Percentiles rank a stretch among this genome's conserved stretches.
phyloP scores from a whole-genome alignment of 2,329 filamentous ascomycete species.

The Monosporascus sp. region DNA sequence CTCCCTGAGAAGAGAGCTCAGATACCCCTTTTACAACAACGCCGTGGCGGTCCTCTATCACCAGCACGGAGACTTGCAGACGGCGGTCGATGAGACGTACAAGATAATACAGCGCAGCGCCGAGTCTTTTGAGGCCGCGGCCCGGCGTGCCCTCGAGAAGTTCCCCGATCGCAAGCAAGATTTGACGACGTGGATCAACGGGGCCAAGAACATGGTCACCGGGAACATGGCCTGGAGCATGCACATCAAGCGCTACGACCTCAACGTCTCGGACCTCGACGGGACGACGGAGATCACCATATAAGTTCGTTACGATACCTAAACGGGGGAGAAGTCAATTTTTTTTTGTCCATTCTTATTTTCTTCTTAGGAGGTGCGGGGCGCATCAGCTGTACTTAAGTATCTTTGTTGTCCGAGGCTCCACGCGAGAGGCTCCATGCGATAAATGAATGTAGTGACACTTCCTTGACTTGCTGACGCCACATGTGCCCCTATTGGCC shows the following conservation, averaged over 20 bases:
- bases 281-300: slow-evolving; percentile 11
- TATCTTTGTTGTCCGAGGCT: too few relatives aligned
- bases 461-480: too few relatives aligned
- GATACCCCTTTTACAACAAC: slow-evolving; percentile 13
- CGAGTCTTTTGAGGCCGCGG: slow-evolving; percentile 1
- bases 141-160: slow-evolving; percentile 1
- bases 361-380: too few relatives aligned
- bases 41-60: slow-evolving; percentile 13
- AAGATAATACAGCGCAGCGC: slow-evolving; percentile 6
- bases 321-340: too few relatives aligned
- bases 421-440: too few relatives aligned
- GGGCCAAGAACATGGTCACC: slow-evolving; percentile 9
- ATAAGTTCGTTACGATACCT: not conserved
- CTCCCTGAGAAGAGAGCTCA: slow-evolving; percentile 16
- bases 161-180: slow-evolving; percentile 3
- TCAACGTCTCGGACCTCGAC: slow-evolving; percentile 9
- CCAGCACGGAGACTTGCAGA: slow-evolving; percentile 8
- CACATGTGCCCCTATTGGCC: too few relatives aligned
- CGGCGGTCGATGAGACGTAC: slow-evolving; percentile 8
- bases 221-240: slow-evolving; percentile 13
- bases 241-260: slow-evolving; percentile 6
- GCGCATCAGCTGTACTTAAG: too few relatives aligned
- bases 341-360: too few relatives aligned
- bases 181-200: slow-evolving; percentile 2
- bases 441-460: too few relatives aligned